Conservation (phyloP, 306 rosid genomes). For the Phaseolus lunatus region DNA sequence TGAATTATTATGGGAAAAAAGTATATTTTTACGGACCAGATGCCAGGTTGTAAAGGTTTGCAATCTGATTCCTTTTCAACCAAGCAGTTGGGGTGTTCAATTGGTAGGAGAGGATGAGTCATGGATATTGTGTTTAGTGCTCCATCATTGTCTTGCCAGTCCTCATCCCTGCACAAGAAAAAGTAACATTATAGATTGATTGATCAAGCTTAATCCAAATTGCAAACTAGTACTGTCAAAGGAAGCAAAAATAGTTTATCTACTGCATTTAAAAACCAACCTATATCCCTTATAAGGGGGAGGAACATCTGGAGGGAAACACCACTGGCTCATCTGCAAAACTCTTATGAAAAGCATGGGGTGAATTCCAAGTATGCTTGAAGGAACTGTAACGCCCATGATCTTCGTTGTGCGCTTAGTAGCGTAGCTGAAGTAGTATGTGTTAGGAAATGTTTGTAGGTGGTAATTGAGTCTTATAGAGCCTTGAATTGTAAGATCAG, state of each 20-base stretch:
- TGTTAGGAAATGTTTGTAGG: conserved; percentile 76
- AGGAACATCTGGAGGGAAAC: conserved; percentile 81
- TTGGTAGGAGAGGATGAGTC: conserved; percentile 90
- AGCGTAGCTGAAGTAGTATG: conserved; percentile 94
- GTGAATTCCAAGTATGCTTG: conserved; percentile 77
- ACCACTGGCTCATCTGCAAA: conserved; percentile 95
- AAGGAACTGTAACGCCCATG: conserved; percentile 80
- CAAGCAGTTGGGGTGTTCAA: conserved; percentile 75
- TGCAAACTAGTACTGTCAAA: not conserved
- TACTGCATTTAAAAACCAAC: conserved; percentile 47
- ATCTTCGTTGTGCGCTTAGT: conserved; percentile 88
- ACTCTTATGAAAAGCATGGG: conserved; percentile 87
- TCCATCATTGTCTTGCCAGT: conserved; percentile 98
- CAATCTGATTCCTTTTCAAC: conserved; percentile 86
- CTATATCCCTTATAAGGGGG: conserved; percentile 95
- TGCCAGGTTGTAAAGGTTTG: conserved; percentile 81
- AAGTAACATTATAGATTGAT: conserved; percentile 14
- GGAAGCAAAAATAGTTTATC: conserved; percentile 14
- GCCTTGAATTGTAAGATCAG: conserved; percentile 98
- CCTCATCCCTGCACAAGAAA: conserved; percentile 81
- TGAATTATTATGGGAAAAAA: not conserved
- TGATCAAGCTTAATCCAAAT: conserved; percentile 16
- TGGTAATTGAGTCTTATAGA: conserved; percentile 63
- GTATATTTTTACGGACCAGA: conserved; percentile 52
- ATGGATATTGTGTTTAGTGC: conserved; percentile 94